Evolutionary conservation across 2,329 filamentous ascomycete genomes (phyloP).

Genomic region (Talaromyces sp.): DNA sequence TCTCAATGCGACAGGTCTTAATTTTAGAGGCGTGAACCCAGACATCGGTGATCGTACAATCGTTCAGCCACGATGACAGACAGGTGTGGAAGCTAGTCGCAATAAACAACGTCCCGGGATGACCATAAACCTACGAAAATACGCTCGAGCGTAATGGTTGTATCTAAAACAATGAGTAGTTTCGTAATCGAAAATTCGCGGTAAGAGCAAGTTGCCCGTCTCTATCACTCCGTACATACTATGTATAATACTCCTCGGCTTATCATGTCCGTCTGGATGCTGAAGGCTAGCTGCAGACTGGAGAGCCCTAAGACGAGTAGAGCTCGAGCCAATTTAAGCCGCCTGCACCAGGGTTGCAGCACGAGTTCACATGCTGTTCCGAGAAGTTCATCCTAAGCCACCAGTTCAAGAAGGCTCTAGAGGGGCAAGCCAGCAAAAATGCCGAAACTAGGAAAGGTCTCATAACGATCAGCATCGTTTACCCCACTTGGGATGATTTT

Average conservation of each 20-base stretch:
- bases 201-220: background rate
- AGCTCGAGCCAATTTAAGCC: constrained; percentile 9
- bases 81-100: background rate
- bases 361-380: constrained; percentile 12
- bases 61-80: background rate
- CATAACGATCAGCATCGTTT: constrained; percentile 2
- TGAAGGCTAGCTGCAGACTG: background rate
- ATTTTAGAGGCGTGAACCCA: background rate
- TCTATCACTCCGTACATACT: background rate
- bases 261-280: background rate
- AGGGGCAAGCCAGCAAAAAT: constrained; percentile 3
- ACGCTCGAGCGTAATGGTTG: background rate
- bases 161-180: background rate
- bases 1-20: background rate
- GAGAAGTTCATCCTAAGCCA: background rate
- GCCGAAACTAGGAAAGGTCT: constrained; percentile 15
- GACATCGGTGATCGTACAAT: background rate
- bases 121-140: background rate
- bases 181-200: background rate
- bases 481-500: constrained; percentile 6
- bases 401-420: background rate
- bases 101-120: background rate
- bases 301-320: background rate
- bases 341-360: constrained; percentile 12
- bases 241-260: background rate